Conservation (phyloP, 352 stramenopile genomes). For the Pythium brachiatum region DNA sequence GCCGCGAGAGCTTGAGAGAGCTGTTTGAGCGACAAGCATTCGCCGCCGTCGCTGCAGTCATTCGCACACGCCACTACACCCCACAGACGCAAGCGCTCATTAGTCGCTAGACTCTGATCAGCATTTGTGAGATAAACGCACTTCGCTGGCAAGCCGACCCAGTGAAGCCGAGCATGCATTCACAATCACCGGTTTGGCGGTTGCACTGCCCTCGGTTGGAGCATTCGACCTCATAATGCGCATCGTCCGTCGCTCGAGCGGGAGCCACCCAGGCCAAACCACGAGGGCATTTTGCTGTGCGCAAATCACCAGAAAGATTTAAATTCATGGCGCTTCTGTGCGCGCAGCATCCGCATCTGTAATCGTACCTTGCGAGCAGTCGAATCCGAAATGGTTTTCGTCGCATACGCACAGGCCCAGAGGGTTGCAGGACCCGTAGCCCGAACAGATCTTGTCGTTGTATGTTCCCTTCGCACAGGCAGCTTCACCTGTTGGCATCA, state of each 20-base stretch:
- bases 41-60: constrained; percentile 40
- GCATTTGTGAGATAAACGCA: constrained; percentile 25
- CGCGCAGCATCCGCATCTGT: not conserved
- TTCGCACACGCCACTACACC: constrained; percentile 49
- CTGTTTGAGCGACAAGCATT: constrained; percentile 68
- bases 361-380: constrained; percentile 53
- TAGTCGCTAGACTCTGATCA: not conserved
- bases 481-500: not conserved
- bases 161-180: constrained; percentile 67
- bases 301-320: not conserved
- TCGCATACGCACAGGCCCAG: constrained; percentile 58
- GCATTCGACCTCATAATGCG: constrained; percentile 69
- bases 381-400: constrained; percentile 44
- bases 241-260: constrained; percentile 45
- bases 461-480: constrained; percentile 44
- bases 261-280: constrained; percentile 59
- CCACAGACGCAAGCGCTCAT: constrained; percentile 17
- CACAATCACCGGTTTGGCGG: constrained; percentile 42
- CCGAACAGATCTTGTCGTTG: constrained; percentile 61
- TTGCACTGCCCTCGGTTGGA: constrained; percentile 77
- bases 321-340: not conserved
- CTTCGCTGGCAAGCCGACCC: constrained; percentile 65
- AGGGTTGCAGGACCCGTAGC: constrained; percentile 44
- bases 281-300: constrained; percentile 40
- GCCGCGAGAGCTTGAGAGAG: constrained; percentile 46